phyloP scores from a whole-genome alignment of 1,284 basidiomycete species.

The Laetiporus sulphureus region DNA sequence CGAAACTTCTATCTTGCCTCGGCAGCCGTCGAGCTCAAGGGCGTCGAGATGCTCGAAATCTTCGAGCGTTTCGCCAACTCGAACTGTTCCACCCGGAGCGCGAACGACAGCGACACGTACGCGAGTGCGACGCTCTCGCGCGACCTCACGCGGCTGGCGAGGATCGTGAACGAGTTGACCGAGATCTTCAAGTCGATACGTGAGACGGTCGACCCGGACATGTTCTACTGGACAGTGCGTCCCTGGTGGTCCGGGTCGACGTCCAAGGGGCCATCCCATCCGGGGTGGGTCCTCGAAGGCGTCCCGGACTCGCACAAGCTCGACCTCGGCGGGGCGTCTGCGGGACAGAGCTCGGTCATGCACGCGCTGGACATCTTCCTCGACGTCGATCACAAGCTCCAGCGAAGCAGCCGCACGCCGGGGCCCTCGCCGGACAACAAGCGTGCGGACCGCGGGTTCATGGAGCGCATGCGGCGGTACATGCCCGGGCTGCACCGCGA shows the following conservation, averaged over 20 bases:
- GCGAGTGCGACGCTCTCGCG: slow-evolving; percentile 59
- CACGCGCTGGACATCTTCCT: slow-evolving; percentile 78
- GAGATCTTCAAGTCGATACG: slow-evolving; percentile 67
- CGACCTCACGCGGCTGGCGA: slow-evolving; percentile 68
- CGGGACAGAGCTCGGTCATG: slow-evolving; percentile 91
- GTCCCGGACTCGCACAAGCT: slow-evolving; percentile 50
- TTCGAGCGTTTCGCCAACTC: slow-evolving; percentile 79
- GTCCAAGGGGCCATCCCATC: slow-evolving; percentile 38
- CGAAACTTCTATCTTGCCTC: slow-evolving; percentile 85
- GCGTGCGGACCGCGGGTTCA: slow-evolving; percentile 64
- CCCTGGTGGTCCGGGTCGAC: slow-evolving; percentile 92
- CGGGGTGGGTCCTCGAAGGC: slow-evolving; percentile 79
- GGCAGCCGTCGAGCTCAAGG: slow-evolving; percentile 80
- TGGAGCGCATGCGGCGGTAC: slow-evolving; percentile 76
- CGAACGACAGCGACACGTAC: slow-evolving; percentile 32
- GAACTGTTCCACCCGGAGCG: slow-evolving; percentile 63
- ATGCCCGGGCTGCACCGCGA: slow-evolving; percentile 76
- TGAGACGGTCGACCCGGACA: slow-evolving; percentile 74
- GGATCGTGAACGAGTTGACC: slow-evolving; percentile 69
- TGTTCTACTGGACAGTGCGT: slow-evolving; percentile 88
- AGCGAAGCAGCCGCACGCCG: slow-evolving; percentile 63
- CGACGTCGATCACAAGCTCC: slow-evolving; percentile 78
- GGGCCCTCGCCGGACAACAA: slow-evolving; percentile 60
- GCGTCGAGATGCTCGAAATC: slow-evolving; percentile 80
- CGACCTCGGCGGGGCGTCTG: slow-evolving; percentile 83